Evolutionary conservation across 2,329 filamentous ascomycete species (phyloP), one percentile per base, ranked within the genome.

Genomic region (Neoascochyta sp.): DNA sequence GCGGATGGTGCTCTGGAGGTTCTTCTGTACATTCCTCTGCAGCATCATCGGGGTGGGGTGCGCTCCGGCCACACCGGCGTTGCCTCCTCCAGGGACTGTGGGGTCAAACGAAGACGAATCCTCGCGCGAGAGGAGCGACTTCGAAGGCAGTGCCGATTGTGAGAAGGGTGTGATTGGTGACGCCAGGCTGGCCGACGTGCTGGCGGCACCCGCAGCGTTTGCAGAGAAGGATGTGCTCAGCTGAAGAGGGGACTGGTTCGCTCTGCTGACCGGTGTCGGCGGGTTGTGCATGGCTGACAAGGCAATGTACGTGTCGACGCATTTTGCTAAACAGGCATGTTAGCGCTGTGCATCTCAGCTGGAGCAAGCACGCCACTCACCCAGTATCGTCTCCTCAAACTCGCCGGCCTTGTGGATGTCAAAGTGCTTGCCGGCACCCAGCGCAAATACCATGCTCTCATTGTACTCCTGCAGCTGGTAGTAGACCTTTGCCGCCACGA

Each of bases 391-490:
- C 70, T 98, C 89, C 66, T 98, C 92, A 58, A 95, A 98, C 70
- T 98, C 92, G 65, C 87, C 85, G 29, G 86, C 83, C 32, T 82
- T 76, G 56, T 95, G 86, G 46, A 96, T 78, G 69, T 93, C 86
- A 74, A 98, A 95, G 27, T 95, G 80, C 61, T 95, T 86, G 39
- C 92, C 92, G 14, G 92, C 89, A 36, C 88, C 89, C 24, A 98
- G 78, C 43, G 92, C 92, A 66, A 98, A 96, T 29, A 86, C 85
- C 90, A 98, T 96, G 67, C 90, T 95, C 71, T 98, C 92, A 62
- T 95, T 92, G 72, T 98, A 98, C 64, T 92, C 92, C 68, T 95
- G 88, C 30, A 98, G 80, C 62, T 98, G 92, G 62, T 96, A 98
- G 71, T 96, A 98, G 49, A 96, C 88, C 75, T 98, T 98, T 51